phyloP scores from a whole-genome alignment of 1,139 yeast genomes.

The Sugiyamaella japonica region DNA sequence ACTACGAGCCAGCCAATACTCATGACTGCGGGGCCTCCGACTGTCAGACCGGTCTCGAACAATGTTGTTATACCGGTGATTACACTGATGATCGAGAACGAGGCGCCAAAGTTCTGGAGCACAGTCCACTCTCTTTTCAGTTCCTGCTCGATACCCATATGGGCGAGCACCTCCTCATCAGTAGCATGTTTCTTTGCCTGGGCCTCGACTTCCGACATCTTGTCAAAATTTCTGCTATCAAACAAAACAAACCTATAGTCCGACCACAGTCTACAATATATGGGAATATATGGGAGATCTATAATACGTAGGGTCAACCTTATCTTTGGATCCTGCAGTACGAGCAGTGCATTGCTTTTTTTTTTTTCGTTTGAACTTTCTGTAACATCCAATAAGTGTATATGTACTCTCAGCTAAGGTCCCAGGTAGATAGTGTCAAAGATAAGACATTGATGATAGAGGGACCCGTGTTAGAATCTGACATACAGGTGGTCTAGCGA shows the following conservation, averaged over 20 bases:
- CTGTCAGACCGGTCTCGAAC: constrained; percentile 32
- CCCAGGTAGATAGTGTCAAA: background rate
- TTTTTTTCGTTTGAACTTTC: too few relatives aligned
- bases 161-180: constrained; percentile 53
- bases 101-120: constrained; percentile 51
- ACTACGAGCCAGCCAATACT: constrained; percentile 73
- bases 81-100: constrained; percentile 54
- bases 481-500: too few relatives aligned
- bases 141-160: constrained; percentile 55
- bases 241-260: background rate
- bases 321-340: background rate
- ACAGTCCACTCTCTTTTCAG: constrained; percentile 49
- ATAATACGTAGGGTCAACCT: background rate
- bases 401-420: too few relatives aligned
- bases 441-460: background rate
- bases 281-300: background rate
- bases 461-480: too few relatives aligned
- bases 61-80: constrained; percentile 45
- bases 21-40: constrained; percentile 46
- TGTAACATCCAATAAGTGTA: background rate
- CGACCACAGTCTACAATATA: too few relatives aligned
- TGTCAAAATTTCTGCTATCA: background rate
- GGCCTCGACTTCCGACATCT: constrained; percentile 13
- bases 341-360: background rate
- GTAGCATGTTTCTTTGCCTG: constrained; percentile 7